Evolutionary conservation across 768 basidiomycete species (phyloP), one percentile per base, ranked within the genome.

Genomic region (Tulasnella sp.): DNA sequence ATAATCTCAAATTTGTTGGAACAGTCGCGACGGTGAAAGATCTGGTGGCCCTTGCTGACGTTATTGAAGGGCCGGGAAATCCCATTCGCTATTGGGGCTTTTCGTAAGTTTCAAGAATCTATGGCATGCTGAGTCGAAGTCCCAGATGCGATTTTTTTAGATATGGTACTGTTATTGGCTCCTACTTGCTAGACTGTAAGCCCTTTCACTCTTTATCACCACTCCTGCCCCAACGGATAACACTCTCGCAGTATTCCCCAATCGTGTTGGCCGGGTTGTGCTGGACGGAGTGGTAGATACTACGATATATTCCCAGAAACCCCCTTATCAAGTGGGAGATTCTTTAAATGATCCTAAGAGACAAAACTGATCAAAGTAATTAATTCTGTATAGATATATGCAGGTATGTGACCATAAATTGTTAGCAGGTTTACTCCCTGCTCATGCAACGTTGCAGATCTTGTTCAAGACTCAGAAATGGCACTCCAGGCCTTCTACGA

Each of bases 101-200:
- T 24, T 40, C 39, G 39, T 40, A 25, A 40, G 39, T 40, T 40
- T n/a, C 5, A 40, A 40, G 39, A 40, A 10, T 40, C 5, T 6
- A 25, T 5, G 5, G 27, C 16, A 40, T n/a, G n/a, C 19, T 16
- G n/a, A n/a, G 5, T 40, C 19, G 39, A 5, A 10, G n/a, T 6
- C n/a, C 27, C 10, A 35, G 12, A 40, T 20, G 5, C n/a, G 19
- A 20, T 16, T n/a, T 16, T 40, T 40, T 12, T 20, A 53, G 51
- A 12, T 53, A 53, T 24, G 51, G 51, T 24, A 54, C 51, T 5
- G 22, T 53, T 16, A 28, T 53, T 2, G 51, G 51, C 13, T 19
- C 19, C 24, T 53, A 53, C 3, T 37, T 53, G 3, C 29, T 53
- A 10, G 51, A 53, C 48, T 20, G 51, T 53, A 34, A 51, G 51